phyloP scores from a whole-genome alignment of 345 rosid genomes.

The Rhodamnia argentea region DNA sequence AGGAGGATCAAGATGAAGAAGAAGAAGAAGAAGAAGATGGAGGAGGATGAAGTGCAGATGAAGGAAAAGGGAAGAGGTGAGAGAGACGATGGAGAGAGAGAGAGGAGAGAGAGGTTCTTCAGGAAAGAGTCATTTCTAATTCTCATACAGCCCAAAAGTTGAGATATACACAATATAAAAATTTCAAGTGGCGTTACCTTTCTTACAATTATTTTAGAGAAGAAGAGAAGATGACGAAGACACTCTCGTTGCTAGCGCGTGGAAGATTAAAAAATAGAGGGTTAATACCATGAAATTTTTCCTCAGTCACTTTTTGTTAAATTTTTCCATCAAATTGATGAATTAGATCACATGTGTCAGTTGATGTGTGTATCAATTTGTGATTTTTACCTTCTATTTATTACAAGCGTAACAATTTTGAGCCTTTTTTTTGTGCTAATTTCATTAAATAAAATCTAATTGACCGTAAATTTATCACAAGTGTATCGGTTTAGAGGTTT shows the following conservation, averaged over 20 bases:
- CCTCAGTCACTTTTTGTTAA: no score
- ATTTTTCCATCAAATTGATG: no score
- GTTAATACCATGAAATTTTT: no score
- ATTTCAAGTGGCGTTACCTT: not conserved
- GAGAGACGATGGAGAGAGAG: not conserved
- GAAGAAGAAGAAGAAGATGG: conserved; percentile 1
- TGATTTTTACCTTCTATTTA: no score
- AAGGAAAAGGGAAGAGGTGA: not conserved
- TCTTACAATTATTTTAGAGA: not conserved
- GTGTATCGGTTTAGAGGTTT: no score
- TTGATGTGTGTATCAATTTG: no score
- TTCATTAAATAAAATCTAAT: no score
- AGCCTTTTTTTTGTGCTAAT: no score
- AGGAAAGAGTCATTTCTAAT: not conserved
- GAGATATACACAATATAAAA: not conserved
- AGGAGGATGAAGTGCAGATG: conserved; percentile 8
- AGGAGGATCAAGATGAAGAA: not conserved
- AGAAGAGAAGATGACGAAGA: not conserved
- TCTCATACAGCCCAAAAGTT: not conserved
- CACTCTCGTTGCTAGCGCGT: not conserved
- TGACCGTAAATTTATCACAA: no score
- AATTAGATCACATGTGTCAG: no score
- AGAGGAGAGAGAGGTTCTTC: not conserved
- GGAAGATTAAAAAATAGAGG: not conserved
- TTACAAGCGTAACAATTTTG: no score